Evolutionary conservation across 768 basidiomycete species (phyloP), one percentile per base, ranked within the genome.

Genomic region (Cystobasidium tubakii): DNA sequence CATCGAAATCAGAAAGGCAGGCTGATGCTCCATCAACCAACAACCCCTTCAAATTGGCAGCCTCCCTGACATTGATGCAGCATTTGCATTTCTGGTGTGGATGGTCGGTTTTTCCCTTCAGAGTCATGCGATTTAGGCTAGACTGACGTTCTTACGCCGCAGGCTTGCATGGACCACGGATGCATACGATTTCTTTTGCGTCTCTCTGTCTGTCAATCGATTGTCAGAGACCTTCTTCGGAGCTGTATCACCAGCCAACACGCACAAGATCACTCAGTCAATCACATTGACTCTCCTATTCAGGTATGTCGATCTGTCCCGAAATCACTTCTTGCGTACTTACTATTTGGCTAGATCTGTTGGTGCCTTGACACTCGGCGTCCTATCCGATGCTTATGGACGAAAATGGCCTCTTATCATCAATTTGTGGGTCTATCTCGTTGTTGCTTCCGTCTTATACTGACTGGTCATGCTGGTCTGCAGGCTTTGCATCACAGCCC

Each of bases 251-350:
- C 34, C 31, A 50, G 44, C 6, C 27, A 66, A 31, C 13, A 46
- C 74, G 62, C 62, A 79, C 66, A 39, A 70, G 29, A 62, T 75
- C 21, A 90, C 90, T 62, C 87, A 88, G 23, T 86, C 91, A 3
- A 93, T 98, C 79, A 96, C 94, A 6, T 84, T 96, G 62, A 96
- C 94, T 0, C 84, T 98, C 0, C 86, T 98, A n/a, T 89, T 97
- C 84, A 87, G 94, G 74, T 89, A 90, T 3, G 83, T 86, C 64
- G 83, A 7, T 31, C 43, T 27, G 23, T 6, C 27, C 62, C 25
- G 13, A 29, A 9, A 60, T 29, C 12, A 6, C 13, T 10, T 83
- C 0, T 82, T 81, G 1, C 27, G 29, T 27, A 34, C 64, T 25
- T n/a, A 31, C 62, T 29, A 27, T 23, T 19, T 15, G 42, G n/a